These are phyloP conservation scores for Fusarium globosum DNA, from an alignment of 2,329 filamentous ascomycete species.

Conservation along the genomic window DNA sequence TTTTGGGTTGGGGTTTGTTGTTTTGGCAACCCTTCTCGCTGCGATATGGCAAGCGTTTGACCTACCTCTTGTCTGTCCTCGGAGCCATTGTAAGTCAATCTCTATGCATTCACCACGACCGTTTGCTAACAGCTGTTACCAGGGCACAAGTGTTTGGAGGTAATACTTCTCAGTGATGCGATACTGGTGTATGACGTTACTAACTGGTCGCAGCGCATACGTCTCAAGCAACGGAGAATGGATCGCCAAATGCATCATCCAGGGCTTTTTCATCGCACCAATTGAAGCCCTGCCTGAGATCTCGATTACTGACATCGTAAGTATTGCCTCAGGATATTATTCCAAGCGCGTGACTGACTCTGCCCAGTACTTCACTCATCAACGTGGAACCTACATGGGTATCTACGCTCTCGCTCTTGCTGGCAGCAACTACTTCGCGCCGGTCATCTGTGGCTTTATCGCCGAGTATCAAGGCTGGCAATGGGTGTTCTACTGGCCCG, in stretches of 20 bases:
- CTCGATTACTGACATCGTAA: slow-evolving; percentile 55
- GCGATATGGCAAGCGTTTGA: slow-evolving; percentile 55
- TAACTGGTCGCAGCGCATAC: slow-evolving; percentile 44
- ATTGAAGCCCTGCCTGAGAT: slow-evolving; percentile 61
- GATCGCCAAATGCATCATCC: slow-evolving; percentile 58
- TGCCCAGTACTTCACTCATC: slow-evolving; percentile 52
- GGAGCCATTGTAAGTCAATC: slow-evolving; percentile 43
- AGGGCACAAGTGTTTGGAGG: slow-evolving; percentile 45
- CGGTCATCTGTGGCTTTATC: slow-evolving; percentile 58
- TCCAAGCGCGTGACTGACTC: neutral
- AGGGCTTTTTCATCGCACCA: slow-evolving; percentile 57
- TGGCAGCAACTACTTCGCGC: slow-evolving; percentile 57
- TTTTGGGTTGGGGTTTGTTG: slow-evolving; percentile 58
- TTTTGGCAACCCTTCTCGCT: slow-evolving; percentile 61
- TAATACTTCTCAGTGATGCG: neutral
- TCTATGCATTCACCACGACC: accelerated
- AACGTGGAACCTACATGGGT: slow-evolving; percentile 57
- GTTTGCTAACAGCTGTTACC: accelerated
- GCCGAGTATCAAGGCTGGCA: slow-evolving; percentile 54
- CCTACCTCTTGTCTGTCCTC: slow-evolving; percentile 52
- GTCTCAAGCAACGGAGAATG: slow-evolving; percentile 55
- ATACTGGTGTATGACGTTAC: accelerated
- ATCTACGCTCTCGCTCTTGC: slow-evolving; percentile 55
- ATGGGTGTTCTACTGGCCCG: slow-evolving; percentile 58
- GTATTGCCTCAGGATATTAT: neutral